phyloP scores from a whole-genome alignment of 495 filamentous ascomycete genomes.

The Podospora pseudopauciseta region DNA sequence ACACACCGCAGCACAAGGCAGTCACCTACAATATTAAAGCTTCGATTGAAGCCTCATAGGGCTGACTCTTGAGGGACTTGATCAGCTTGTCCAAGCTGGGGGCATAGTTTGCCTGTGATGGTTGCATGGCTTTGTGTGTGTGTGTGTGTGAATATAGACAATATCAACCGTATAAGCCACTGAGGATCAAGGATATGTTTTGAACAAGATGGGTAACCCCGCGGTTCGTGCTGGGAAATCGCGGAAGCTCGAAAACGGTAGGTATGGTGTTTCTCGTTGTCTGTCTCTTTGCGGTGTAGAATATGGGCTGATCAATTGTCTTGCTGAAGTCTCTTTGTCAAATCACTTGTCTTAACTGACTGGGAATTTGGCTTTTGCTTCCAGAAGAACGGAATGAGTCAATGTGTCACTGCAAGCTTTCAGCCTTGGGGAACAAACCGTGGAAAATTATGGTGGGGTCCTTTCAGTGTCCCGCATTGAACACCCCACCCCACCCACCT shows the following conservation, averaged over 20 bases:
- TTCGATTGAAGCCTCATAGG: conserved; percentile 76
- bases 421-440: background rate
- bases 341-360: background rate
- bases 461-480: conserved; percentile 12
- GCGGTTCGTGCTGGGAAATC: conserved; percentile 2
- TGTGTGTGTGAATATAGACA: background rate
- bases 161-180: background rate
- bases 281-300: background rate
- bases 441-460: conserved; percentile 21
- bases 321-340: background rate
- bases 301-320: background rate
- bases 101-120: conserved; percentile 45
- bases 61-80: conserved; percentile 65
- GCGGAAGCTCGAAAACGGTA: background rate
- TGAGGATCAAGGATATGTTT: background rate
- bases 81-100: conserved; percentile 73
- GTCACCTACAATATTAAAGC: conserved; percentile 69
- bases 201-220: background rate
- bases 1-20: background rate
- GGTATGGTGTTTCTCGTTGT: background rate
- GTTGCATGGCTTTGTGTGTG: conserved; percentile 35
- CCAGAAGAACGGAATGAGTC: conserved; percentile 11
- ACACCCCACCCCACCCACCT: background rate
- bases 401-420: conserved; percentile 13
- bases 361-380: background rate